Evolutionary conservation across 805 yeast genomes (phyloP).

Genomic region (Wilhelminamyces savonicus): DNA sequence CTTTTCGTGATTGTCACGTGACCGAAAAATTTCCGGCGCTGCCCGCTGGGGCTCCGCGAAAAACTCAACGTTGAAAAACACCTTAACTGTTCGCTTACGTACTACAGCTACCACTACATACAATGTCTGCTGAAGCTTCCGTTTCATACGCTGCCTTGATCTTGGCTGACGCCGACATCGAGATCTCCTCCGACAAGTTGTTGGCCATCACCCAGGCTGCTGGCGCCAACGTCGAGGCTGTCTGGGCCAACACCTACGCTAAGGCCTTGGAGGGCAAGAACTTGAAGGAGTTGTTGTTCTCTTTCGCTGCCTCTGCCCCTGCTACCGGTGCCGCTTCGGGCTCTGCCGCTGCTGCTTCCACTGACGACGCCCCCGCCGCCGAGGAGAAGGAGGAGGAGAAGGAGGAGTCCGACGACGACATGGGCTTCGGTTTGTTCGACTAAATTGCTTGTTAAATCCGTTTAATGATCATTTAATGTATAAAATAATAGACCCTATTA

Average conservation of each 20-base stretch:
- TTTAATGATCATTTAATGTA: too few relatives aligned
- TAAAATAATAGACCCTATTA: too few relatives aligned
- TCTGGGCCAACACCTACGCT: conserved; percentile 86
- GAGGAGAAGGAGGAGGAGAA: conserved; percentile 15
- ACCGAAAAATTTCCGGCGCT: too few relatives aligned
- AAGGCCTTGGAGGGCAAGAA: conserved; percentile 82
- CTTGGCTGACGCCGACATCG: conserved; percentile 95
- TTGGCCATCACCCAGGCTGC: conserved; percentile 75
- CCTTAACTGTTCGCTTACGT: too few relatives aligned
- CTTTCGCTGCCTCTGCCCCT: conserved; percentile 44
- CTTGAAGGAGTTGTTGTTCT: conserved; percentile 68
- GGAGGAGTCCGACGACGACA: conserved; percentile 14
- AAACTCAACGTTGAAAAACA: too few relatives aligned
- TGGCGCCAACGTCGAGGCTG: conserved; percentile 69
- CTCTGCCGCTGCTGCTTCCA: conserved; percentile 32
- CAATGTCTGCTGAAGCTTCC: conserved; percentile 86
- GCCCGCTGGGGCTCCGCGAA: too few relatives aligned
- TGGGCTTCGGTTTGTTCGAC: conserved; percentile 28
- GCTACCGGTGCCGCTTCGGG: conserved; percentile 29
- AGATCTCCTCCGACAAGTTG: conserved; percentile 83
- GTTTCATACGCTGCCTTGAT: conserved; percentile 98
- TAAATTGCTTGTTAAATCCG: conserved; percentile 6
- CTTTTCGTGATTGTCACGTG: too few relatives aligned
- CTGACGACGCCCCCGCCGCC: conserved; percentile 41
- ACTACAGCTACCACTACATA: too few relatives aligned